Evolutionary conservation across 2,329 filamentous ascomycete species (phyloP).

Genomic region (Fusarium pseudocircinatum): DNA sequence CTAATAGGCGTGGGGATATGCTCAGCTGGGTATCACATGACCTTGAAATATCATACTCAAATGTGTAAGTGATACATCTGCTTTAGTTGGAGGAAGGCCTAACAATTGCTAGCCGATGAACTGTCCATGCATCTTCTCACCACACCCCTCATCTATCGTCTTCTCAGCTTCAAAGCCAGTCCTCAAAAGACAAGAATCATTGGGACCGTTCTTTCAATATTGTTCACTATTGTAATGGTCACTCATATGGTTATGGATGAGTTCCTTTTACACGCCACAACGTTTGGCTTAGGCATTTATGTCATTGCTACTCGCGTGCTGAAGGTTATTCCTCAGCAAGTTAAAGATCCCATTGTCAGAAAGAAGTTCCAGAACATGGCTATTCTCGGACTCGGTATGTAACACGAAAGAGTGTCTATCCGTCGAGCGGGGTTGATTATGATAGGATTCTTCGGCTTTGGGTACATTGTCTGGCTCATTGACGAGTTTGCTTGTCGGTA

Average conservation of each 20-base stretch:
- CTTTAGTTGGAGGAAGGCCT: not conserved
- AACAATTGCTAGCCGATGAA: conserved; percentile 48
- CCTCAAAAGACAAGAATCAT: conserved; percentile 39
- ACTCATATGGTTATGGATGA: conserved; percentile 56
- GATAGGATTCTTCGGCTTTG: conserved; percentile 49
- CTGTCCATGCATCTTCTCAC: conserved; percentile 54
- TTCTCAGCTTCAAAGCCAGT: conserved; percentile 49
- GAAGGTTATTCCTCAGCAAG: conserved; percentile 46
- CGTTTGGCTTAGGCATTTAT: conserved; percentile 49
- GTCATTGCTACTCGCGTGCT: conserved; percentile 47
- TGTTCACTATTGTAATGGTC: conserved; percentile 50
- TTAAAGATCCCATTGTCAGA: conserved; percentile 40
- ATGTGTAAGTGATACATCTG: conserved; percentile 41
- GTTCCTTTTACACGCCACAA: conserved; percentile 51
- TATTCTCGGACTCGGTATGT: conserved; percentile 33
- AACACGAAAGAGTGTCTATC: fast-evolving
- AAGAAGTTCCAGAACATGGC: conserved; percentile 34
- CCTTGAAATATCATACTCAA: conserved; percentile 48
- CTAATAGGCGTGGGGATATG: conserved; percentile 50
- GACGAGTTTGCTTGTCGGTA: conserved; percentile 49
- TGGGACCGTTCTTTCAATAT: conserved; percentile 27
- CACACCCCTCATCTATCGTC: conserved; percentile 53
- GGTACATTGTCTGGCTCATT: conserved; percentile 53
- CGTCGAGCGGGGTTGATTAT: not conserved
- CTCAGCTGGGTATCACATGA: conserved; percentile 49